Conservation (phyloP, 257 asterid species). For the Nicotiana otophora region DNA sequence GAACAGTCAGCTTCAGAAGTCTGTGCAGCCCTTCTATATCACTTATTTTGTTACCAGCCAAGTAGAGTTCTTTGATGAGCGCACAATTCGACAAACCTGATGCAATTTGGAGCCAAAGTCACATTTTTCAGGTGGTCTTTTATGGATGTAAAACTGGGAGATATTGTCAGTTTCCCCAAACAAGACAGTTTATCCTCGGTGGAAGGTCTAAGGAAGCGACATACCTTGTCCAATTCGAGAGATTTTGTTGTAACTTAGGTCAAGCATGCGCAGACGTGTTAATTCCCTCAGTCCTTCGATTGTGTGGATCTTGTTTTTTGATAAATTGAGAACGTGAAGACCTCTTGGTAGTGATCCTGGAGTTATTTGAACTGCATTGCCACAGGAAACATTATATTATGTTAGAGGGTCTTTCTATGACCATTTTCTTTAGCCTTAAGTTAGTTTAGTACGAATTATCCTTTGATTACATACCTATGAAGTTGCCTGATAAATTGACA, state of each 20-base stretch:
- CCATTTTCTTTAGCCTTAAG: neutral
- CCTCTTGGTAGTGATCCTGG: conserved; percentile 81
- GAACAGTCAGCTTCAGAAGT: conserved; percentile 58
- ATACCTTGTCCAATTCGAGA: conserved; percentile 79
- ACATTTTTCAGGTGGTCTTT: neutral
- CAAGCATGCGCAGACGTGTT: conserved; percentile 66
- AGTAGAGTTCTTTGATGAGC: conserved; percentile 66
- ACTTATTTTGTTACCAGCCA: conserved; percentile 83
- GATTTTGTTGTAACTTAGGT: conserved; percentile 79
- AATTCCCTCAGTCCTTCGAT: conserved; percentile 80
- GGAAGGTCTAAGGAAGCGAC: conserved; percentile 4
- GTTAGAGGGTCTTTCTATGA: neutral
- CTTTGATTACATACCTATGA: conserved; percentile 41
- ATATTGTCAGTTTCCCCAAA: neutral
- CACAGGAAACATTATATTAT: neutral
- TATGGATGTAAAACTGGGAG: neutral
- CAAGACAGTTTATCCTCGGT: neutral
- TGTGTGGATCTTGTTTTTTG: conserved; percentile 67
- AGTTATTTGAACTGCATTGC: conserved; percentile 54
- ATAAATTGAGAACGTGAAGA: conserved; percentile 66
- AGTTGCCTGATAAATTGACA: conserved; percentile 69
- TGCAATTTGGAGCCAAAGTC: conserved; percentile 4
- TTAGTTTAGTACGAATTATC: neutral
- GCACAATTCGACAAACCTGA: conserved; percentile 67
- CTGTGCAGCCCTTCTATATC: conserved; percentile 78